Evolutionary conservation across 2,329 filamentous ascomycete genomes (phyloP).

Genomic region (Fusarium citri): DNA sequence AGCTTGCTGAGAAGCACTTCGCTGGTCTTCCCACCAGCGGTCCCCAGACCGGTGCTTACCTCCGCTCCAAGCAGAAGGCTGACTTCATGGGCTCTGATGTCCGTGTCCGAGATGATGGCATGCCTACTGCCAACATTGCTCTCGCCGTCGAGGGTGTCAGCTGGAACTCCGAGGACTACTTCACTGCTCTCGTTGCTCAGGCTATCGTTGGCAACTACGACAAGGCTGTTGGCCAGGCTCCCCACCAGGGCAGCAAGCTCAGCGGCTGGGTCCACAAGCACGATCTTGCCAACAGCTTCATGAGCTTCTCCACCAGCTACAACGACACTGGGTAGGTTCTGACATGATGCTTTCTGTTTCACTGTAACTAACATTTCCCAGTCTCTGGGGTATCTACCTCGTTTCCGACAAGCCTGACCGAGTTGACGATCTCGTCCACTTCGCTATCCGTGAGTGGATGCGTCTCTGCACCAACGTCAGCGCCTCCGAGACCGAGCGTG

Average conservation of each 20-base stretch:
- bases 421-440: conserved; percentile 97
- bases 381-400: conserved; percentile 99
- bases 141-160: conserved; percentile 99
- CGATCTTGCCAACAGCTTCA: conserved; percentile 98
- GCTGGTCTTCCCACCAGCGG: conserved; percentile 79
- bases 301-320: conserved; percentile 99
- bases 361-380: conserved; percentile 55
- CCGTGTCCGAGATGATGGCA: conserved; percentile 93
- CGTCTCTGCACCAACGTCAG: conserved; percentile 90
- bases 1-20: conserved; percentile 97
- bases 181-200: conserved; percentile 96
- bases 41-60: conserved; percentile 78
- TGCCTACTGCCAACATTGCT: conserved; percentile 96
- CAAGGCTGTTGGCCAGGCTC: conserved; percentile 96
- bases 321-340: conserved; percentile 91
- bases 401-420: conserved; percentile 88
- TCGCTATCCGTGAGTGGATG: conserved; percentile 98
- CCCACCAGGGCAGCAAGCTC: conserved; percentile 98
- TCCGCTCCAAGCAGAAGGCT: conserved; percentile 86
- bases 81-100: conserved; percentile 98
- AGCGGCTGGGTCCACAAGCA: conserved; percentile 94
- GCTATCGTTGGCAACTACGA: conserved; percentile 99
- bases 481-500: conserved; percentile 93
- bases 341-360: neutral
- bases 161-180: conserved; percentile 99